Conservation (phyloP, 805 yeast genomes). For the Lipomyces anomalus region DNA sequence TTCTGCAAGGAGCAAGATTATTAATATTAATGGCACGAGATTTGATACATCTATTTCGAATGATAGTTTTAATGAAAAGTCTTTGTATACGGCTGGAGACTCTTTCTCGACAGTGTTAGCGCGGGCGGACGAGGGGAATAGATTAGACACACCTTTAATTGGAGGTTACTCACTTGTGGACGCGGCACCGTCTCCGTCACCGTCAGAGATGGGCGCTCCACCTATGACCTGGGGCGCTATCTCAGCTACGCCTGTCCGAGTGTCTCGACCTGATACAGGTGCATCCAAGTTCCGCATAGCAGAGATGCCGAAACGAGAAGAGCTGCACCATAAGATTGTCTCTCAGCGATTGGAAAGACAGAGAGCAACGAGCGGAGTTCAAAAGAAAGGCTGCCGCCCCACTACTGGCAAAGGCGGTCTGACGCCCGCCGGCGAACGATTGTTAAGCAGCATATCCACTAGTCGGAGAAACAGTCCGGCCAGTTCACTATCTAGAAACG, state of each 20-base stretch:
- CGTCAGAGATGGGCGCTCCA: constrained; percentile 13
- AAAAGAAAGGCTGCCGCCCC: constrained; percentile 9
- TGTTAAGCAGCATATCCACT: constrained; percentile 11
- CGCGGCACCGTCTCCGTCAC: constrained; percentile 15
- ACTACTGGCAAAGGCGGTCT: constrained; percentile 5
- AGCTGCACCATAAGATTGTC: constrained; percentile 13
- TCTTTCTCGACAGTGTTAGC: neutral
- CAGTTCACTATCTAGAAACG: too few species aligned
- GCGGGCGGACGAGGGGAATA: neutral
- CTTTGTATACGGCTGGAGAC: constrained; percentile 1
- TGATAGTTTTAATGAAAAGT: neutral
- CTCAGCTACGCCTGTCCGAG: neutral
- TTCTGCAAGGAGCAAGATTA: constrained; percentile 8
- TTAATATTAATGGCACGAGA: constrained; percentile 11
- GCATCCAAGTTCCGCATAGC: constrained; percentile 8
- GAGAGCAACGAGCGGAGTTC: constrained; percentile 3
- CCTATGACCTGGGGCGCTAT: constrained; percentile 9
- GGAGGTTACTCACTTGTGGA: constrained; percentile 16
- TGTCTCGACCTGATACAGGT: too few species aligned
- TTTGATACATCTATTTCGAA: neutral
- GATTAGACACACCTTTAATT: constrained; percentile 6
- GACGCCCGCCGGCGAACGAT: constrained; percentile 17
- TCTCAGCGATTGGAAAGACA: constrained; percentile 1
- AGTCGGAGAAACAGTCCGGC: too few species aligned
- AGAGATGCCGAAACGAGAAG: constrained; percentile 20